These are phyloP conservation scores for Pseudonectria foliicola DNA, from an alignment of 2,329 filamentous ascomycete species.

Conservation along the genomic window DNA sequence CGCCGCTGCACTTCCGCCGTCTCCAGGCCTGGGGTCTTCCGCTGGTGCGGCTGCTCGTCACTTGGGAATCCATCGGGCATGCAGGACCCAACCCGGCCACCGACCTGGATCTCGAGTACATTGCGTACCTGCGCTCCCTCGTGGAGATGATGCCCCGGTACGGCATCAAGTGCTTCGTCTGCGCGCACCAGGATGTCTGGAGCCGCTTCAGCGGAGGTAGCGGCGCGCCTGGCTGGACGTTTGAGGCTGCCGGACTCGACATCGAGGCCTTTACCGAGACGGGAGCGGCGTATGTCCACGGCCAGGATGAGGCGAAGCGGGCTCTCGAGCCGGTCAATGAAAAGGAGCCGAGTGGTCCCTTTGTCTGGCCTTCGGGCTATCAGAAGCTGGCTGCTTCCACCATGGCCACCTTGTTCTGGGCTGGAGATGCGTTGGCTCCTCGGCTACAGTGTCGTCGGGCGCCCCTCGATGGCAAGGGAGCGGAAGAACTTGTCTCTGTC, in stretches of 20 bases:
- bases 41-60: conserved; percentile 34
- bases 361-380: conserved; percentile 31
- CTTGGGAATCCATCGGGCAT: conserved; percentile 34
- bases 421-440: conserved; percentile 23
- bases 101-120: conserved; percentile 33
- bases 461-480: conserved; percentile 7
- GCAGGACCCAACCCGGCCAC: conserved; percentile 23
- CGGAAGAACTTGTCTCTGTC: conserved; percentile 18
- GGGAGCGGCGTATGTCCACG: conserved; percentile 29
- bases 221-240: conserved; percentile 36
- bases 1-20: conserved; percentile 31
- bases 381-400: conserved; percentile 31
- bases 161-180: conserved; percentile 35
- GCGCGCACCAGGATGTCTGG: conserved; percentile 37
- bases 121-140: conserved; percentile 29
- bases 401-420: conserved; percentile 24
- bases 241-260: conserved; percentile 33
- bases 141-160: conserved; percentile 31
- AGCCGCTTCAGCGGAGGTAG: conserved; percentile 35
- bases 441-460: conserved; percentile 17
- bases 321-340: conserved; percentile 18
- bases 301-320: conserved; percentile 26
- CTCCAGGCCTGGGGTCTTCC: conserved; percentile 33
- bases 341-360: conserved; percentile 28
- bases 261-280: conserved; percentile 28